Percentiles rank a stretch among this genome's conserved stretches.
Evolutionary conservation across 2,329 filamentous ascomycete species (phyloP).

Genomic region (Monilinia aucupariae): DNA sequence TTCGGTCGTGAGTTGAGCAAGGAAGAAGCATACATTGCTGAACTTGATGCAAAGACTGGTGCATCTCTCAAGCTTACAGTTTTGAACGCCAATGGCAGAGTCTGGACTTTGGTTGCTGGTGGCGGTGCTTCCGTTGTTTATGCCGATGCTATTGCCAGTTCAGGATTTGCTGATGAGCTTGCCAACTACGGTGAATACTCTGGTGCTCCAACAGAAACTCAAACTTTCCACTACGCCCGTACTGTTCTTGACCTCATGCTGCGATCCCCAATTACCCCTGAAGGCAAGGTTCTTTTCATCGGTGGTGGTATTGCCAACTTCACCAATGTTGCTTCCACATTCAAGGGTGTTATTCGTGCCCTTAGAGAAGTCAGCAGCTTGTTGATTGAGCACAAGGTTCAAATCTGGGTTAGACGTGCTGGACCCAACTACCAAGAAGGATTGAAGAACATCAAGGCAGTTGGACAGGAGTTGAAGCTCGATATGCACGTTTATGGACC

Average conservation of each 20-base stretch:
- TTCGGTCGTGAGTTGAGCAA: slow-evolving; percentile 98
- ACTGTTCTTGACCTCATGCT: slow-evolving; percentile 98
- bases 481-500: slow-evolving; percentile 88
- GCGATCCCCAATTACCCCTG: slow-evolving; percentile 72
- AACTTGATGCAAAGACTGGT: slow-evolving; percentile 98
- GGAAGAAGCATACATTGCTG: slow-evolving; percentile 98
- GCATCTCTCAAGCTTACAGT: slow-evolving; percentile 98
- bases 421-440: slow-evolving; percentile 99
- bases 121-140: slow-evolving; percentile 99
- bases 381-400: slow-evolving; percentile 91
- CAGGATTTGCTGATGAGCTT: slow-evolving; percentile 90
- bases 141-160: slow-evolving; percentile 94
- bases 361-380: slow-evolving; percentile 82
- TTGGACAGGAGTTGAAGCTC: slow-evolving; percentile 87
- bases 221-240: slow-evolving; percentile 98
- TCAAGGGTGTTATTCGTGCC: slow-evolving; percentile 98
- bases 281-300: slow-evolving; percentile 99
- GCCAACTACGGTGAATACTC: slow-evolving; percentile 99
- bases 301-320: slow-evolving; percentile 99
- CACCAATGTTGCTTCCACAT: slow-evolving; percentile 98
- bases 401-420: slow-evolving; percentile 89
- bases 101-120: slow-evolving; percentile 98
- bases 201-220: slow-evolving; percentile 94
- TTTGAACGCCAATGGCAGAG: slow-evolving; percentile 81
- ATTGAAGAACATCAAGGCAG: slow-evolving; percentile 98